A percentile compares a stretch with the other conserved stretches of the same genome.
phyloP scores from a whole-genome alignment of 768 basidiomycete genomes.

The Chlorophyllum brunneum region DNA sequence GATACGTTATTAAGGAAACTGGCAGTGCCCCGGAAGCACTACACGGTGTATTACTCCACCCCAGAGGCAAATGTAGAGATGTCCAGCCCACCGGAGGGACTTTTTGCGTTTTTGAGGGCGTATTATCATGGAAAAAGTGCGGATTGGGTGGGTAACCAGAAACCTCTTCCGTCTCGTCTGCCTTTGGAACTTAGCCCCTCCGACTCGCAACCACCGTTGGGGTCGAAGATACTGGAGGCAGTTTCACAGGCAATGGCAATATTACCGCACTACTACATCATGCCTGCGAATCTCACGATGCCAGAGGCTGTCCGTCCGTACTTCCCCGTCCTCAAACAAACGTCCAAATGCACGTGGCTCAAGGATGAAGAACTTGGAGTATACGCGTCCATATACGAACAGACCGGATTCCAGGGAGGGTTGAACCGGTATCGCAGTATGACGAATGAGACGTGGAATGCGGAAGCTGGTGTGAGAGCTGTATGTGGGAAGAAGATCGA shows the following conservation, averaged over 20 bases:
- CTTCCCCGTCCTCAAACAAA: constrained; percentile 27
- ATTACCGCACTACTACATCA: constrained; percentile 59
- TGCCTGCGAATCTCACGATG: constrained; percentile 53
- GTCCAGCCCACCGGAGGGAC: constrained; percentile 36
- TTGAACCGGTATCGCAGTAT: constrained; percentile 51
- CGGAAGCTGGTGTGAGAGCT: constrained; percentile 41
- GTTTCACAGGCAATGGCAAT: constrained; percentile 9
- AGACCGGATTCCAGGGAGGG: constrained; percentile 63
- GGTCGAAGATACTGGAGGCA: not conserved
- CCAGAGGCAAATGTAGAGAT: constrained; percentile 45
- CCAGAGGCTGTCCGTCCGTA: constrained; percentile 37
- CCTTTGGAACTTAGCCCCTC: not conserved
- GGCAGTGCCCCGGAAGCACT: constrained; percentile 54
- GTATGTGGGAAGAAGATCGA: constrained; percentile 35
- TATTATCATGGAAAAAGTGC: constrained; percentile 61
- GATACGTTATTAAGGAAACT: constrained; percentile 32
- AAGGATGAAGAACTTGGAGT: constrained; percentile 43
- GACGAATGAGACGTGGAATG: constrained; percentile 29
- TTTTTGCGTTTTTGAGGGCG: constrained; percentile 45
- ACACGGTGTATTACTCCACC: constrained; percentile 46
- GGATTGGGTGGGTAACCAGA: constrained; percentile 41
- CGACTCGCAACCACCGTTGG: not conserved
- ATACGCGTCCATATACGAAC: constrained; percentile 44
- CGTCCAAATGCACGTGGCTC: constrained; percentile 38
- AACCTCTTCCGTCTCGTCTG: constrained; percentile 25